Percentiles rank a stretch among this genome's conserved stretches.
These are phyloP conservation scores for Acacia melanoxylon DNA, from an alignment of 306 rosid genomes.

Conservation along the genomic window DNA sequence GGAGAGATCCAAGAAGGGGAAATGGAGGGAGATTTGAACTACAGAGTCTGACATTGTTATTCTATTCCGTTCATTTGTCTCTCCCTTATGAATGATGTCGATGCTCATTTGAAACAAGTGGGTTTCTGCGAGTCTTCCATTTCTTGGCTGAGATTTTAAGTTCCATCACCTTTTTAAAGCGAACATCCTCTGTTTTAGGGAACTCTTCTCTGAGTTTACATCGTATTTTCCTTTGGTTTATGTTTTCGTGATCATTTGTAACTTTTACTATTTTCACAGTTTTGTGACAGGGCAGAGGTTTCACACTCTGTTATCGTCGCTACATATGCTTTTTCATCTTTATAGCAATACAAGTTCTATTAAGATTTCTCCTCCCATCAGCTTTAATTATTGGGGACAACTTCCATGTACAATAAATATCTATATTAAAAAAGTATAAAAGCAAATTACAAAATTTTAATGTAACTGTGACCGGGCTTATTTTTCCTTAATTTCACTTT, in stretches of 20 bases:
- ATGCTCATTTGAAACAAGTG: conserved; percentile 44
- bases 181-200: conserved; percentile 50
- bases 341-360: not conserved
- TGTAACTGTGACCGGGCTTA: not conserved
- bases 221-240: conserved; percentile 25
- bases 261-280: conserved; percentile 25
- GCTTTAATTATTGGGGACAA: not conserved
- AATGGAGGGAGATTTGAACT: conserved; percentile 49
- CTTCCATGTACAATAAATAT: not conserved
- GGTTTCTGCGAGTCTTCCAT: conserved; percentile 36
- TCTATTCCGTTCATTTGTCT: conserved; percentile 40
- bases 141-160: conserved; percentile 67
- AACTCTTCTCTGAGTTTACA: conserved; percentile 33
- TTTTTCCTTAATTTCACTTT: not conserved
- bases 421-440: not conserved
- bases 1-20: conserved; percentile 63
- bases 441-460: not conserved
- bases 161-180: conserved; percentile 45
- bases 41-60: conserved; percentile 66
- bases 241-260: conserved; percentile 27
- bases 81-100: conserved; percentile 25
- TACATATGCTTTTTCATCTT: not conserved
- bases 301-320: not conserved
- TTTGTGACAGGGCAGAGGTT: conserved; percentile 15
- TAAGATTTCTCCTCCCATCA: not conserved